Conservation (phyloP, 352 stramenopile species). For the Phytophthora foliorum region DNA sequence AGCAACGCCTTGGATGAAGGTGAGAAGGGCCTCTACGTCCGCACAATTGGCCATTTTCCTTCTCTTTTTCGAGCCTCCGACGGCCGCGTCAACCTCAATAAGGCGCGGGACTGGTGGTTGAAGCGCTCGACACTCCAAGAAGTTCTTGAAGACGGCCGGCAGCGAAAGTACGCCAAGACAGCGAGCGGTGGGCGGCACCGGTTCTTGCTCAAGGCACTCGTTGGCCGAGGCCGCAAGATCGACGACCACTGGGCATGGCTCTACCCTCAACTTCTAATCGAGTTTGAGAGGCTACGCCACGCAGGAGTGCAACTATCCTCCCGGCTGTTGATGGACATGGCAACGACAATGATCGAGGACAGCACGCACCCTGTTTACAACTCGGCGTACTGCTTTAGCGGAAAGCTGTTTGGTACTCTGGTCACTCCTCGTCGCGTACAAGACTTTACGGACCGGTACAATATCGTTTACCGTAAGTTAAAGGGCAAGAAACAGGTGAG, state of each 20-base stretch:
- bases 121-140: too few relatives aligned
- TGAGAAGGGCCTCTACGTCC: neutral
- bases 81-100: too few relatives aligned
- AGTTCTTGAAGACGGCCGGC: too few relatives aligned
- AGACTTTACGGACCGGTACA: slow-evolving; percentile 15
- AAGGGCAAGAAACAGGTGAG: slow-evolving; percentile 23
- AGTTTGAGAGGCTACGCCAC: neutral
- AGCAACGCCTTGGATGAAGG: neutral
- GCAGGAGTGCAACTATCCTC: neutral
- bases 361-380: neutral
- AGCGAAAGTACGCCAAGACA: too few relatives aligned
- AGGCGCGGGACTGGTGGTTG: too few relatives aligned
- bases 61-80: neutral
- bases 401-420: neutral
- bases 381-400: neutral
- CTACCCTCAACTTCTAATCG: neutral
- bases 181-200: too few relatives aligned
- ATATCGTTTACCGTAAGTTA: slow-evolving; percentile 15
- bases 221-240: neutral
- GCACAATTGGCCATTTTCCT: neutral
- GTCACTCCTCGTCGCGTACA: neutral
- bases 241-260: neutral
- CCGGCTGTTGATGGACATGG: neutral
- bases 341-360: slow-evolving; percentile 9
- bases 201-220: neutral